These are phyloP conservation scores for Myochromella boudieri DNA, from an alignment of 768 basidiomycete species.

Conservation along the genomic window DNA sequence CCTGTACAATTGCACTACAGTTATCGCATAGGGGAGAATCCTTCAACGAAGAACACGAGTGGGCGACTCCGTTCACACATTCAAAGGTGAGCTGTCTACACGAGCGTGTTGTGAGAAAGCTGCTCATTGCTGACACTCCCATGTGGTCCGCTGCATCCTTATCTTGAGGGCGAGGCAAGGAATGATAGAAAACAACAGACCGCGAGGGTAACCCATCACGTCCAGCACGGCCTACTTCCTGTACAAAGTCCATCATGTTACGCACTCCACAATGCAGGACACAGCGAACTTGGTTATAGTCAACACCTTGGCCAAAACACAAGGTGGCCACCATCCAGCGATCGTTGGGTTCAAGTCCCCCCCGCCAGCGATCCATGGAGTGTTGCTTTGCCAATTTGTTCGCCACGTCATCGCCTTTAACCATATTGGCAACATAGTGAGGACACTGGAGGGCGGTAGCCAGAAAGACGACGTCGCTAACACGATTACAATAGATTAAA, in stretches of 20 bases:
- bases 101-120: background rate
- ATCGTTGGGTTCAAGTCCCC: background rate
- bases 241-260: slow-evolving; percentile 3
- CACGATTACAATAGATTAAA: background rate
- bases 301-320: slow-evolving; percentile 3
- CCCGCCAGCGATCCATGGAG: background rate
- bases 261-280: slow-evolving; percentile 1
- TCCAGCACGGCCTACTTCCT: background rate
- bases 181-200: background rate
- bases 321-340: slow-evolving; percentile 2
- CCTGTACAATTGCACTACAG: too few species aligned
- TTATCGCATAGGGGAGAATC: background rate
- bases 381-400: background rate
- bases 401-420: background rate
- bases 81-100: background rate
- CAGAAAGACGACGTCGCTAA: background rate
- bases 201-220: background rate
- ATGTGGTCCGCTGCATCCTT: background rate
- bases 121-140: background rate
- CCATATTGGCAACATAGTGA: background rate
- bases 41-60: background rate
- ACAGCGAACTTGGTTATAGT: background rate
- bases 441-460: background rate
- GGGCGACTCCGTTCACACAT: background rate
- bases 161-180: background rate